phyloP scores from a whole-genome alignment of 2,329 filamentous ascomycete genomes.

The Trichoderma koningiopsis region DNA sequence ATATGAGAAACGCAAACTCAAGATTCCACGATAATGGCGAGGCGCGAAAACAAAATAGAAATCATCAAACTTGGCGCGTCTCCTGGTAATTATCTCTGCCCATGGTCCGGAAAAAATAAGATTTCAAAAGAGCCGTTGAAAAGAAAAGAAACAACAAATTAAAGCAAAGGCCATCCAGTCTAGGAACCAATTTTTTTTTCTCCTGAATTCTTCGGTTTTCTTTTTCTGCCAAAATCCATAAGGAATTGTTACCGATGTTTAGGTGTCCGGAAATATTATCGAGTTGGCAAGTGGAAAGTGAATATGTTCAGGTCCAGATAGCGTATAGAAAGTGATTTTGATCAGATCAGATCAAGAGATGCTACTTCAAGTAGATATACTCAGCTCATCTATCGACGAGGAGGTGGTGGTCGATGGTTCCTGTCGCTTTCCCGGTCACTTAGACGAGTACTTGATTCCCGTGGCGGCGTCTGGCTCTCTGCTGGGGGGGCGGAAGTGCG shows the following conservation, averaged over 20 bases:
- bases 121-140: constrained; percentile 2
- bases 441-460: constrained; percentile 44
- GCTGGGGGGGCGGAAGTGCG: constrained; percentile 43
- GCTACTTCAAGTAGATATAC: constrained; percentile 14
- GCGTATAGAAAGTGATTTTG: constrained; percentile 34
- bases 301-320: constrained; percentile 34
- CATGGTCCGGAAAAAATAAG: constrained; percentile 18
- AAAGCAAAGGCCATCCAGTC: constrained; percentile 19
- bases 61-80: constrained; percentile 21
- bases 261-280: constrained; percentile 7
- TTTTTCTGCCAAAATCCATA: constrained; percentile 20
- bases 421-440: constrained; percentile 48
- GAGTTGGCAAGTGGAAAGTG: constrained; percentile 1
- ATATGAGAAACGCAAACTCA: constrained; percentile 2
- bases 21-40: constrained; percentile 8
- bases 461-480: constrained; percentile 44
- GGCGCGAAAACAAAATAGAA: constrained; percentile 5
- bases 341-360: constrained; percentile 30
- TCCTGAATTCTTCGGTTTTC: background rate
- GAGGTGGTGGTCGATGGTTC: constrained; percentile 43
- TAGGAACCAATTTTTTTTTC: background rate
- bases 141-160: background rate
- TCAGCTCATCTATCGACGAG: constrained; percentile 39
- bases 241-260: constrained; percentile 28
- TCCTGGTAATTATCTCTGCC: constrained; percentile 20